Base-by-base conservation (phyloP, 2,329 filamentous ascomycete species). In the Calonectria pseudoreteaudii region DNA sequence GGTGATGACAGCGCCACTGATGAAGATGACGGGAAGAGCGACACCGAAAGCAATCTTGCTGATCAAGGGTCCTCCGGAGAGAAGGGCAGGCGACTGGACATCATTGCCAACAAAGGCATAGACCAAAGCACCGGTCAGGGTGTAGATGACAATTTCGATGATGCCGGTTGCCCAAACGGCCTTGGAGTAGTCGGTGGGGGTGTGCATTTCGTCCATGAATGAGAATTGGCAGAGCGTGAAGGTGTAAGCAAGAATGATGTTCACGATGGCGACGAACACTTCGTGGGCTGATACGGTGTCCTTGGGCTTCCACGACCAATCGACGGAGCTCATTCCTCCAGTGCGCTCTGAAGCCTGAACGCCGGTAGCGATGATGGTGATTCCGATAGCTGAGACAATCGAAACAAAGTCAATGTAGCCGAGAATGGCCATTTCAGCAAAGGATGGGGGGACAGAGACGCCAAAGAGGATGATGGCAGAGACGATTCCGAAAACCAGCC, bases 181-280 rank as follows among this genome's bases (percentile, higher is more conserved):
- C 58, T 73, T 73, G 66, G 71, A 58, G 60, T 73, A 73, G 34
- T 73, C 66, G 50, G 34, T 36, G 7, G 71, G 71, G 5, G 66
- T 73, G 58, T 73, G 71, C 71, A 73, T 73, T 44, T 73, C 71
- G 52, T 73, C 71, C 71, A 73, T 73, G 66, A 73, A 73, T 6
- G 71, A 73, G 52, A 73, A 73, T 16, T 73, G 71, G 60, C 71
- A 73, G 13, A 73, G 50, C 4, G 71, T 73, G 34, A 73, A 73
- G n/a, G 71, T 73, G 53, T 73, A 73, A 34, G 71, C 71, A 36
- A 73, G 66, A 50, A 73, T 73, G 34, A 73, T 73, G 56, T 73
- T 73, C 18, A 73, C 71, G 13, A 73, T 44, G n/a, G 71, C 71
- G 10, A 73, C 71, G 44, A 73, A 73, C 31, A 73, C 52, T 53